Evolutionary conservation across 2,329 filamentous ascomycete species (phyloP).

Genomic region (Fusarium cicatricum): DNA sequence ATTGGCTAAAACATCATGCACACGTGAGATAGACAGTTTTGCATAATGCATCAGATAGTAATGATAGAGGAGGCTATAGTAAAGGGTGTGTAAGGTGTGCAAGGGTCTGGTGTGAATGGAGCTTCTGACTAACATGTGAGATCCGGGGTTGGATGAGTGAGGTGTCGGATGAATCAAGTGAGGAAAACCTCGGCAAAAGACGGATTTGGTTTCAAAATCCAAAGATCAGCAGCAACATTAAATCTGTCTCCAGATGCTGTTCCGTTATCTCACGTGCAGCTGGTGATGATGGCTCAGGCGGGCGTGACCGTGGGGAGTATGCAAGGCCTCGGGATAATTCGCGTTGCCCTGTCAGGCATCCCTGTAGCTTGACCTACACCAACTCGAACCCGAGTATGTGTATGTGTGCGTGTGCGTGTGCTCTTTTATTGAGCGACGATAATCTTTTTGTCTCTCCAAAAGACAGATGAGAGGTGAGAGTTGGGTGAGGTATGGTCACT

Average conservation of each 20-base stretch:
- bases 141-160: constrained; percentile 11
- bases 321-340: constrained; percentile 20
- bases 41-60: constrained; percentile 7
- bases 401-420: neutral
- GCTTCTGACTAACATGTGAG: constrained; percentile 36
- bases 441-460: neutral
- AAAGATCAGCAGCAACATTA: constrained; percentile 7
- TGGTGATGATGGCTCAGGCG: constrained; percentile 3
- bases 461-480: neutral
- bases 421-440: neutral
- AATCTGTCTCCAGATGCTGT: constrained; percentile 18
- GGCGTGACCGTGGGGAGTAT: constrained; percentile 24
- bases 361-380: neutral
- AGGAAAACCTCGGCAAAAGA: constrained; percentile 24
- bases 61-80: neutral
- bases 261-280: constrained; percentile 34
- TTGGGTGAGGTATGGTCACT: neutral
- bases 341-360: neutral
- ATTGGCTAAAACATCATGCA: neutral
- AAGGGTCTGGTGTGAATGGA: constrained; percentile 14
- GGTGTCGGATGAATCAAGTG: neutral
- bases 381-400: neutral
- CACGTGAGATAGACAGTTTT: neutral
- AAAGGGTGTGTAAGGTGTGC: constrained; percentile 5
- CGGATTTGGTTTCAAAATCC: constrained; percentile 13